phyloP scores from a whole-genome alignment of 495 filamentous ascomycete species.

The Pseudomonodictys pantanalensis region DNA sequence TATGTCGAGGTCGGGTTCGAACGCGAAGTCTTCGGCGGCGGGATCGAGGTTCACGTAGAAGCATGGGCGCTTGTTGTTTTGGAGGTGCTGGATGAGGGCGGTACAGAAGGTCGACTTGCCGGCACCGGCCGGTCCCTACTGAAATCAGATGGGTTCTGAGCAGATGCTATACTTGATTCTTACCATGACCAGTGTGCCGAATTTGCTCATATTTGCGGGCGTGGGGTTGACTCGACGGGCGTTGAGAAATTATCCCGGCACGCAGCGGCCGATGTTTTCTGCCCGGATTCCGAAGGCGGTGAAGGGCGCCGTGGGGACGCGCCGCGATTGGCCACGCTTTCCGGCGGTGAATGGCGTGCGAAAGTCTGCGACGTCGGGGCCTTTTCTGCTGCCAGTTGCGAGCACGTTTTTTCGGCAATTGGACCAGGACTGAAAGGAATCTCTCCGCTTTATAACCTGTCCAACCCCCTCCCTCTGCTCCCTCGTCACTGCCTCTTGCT shows the following conservation, averaged over 20 bases:
- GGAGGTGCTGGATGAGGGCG: slow-evolving; percentile 85
- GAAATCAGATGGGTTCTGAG: background rate
- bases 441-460: slow-evolving; percentile 6
- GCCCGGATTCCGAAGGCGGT: background rate
- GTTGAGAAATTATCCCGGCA: background rate
- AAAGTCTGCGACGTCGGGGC: background rate
- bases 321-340: background rate
- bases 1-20: slow-evolving; percentile 93
- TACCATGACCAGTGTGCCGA: slow-evolving; percentile 90
- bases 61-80: slow-evolving; percentile 80
- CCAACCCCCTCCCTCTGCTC: slow-evolving; percentile 24
- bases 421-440: slow-evolving; percentile 1
- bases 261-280: background rate
- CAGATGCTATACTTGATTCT: slow-evolving; percentile 47
- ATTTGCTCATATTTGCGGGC: slow-evolving; percentile 74
- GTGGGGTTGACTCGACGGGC: background rate
- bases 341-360: slow-evolving; percentile 6
- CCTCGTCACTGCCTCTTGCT: slow-evolving; percentile 24
- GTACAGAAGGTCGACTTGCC: slow-evolving; percentile 88
- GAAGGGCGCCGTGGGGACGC: background rate
- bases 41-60: slow-evolving; percentile 99
- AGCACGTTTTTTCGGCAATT: slow-evolving; percentile 29
- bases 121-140: slow-evolving; percentile 29
- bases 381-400: background rate
- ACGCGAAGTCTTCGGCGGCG: slow-evolving; percentile 87